Base-by-base conservation (phyloP, 345 rosid species). In the Abelmoschus esculentus region DNA sequence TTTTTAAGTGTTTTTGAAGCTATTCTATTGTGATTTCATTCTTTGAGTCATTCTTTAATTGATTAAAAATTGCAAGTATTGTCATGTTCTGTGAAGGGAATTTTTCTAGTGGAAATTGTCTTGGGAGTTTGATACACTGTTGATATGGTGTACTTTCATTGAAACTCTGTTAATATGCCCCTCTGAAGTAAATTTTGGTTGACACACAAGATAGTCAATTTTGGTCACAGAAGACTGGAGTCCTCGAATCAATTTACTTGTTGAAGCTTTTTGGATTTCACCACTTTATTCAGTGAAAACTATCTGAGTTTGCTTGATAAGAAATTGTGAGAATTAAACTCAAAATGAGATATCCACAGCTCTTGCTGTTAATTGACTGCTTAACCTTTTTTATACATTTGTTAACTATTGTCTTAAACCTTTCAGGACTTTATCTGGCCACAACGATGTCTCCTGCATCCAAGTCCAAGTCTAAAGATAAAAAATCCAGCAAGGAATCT, bases 391-490 rank as follows among this genome's bases (percentile, higher is more conserved):
- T 6, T 1, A 14, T 50, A 1, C 19, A 11, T 55, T 22, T 36
- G 53, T 54, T 22, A 70, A 14, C 42, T 44, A 22, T 22, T 58
- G 34, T 44, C 13, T 12, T 57, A 69, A 55, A 3, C 18, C 38
- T 10, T 70, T 65, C 69, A 72, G 74, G 74, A 61, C 3, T 19
- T 12, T 52, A 40, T 8, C 42, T 50, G 53, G 38, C 53, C 22
- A 62, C 44, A 60, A 70, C 69, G 74, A 92, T 92, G 98, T 88
- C 96, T 81, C 85, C 86, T 57, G 84, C 77, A 31, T 76, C 91
- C 63, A 90, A 80, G 70, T 77, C 87, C 3, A 88, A 88, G 85
- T 81, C 96, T 10, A 90, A 88, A 85, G 96, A 89, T 70, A 92
- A 84, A 80, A 90, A 81, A 77, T 75, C 81, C 63, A 72, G 79